Conservation (phyloP, 2,329 filamentous ascomycete species). For the Lasiodiplodia theobromae region DNA sequence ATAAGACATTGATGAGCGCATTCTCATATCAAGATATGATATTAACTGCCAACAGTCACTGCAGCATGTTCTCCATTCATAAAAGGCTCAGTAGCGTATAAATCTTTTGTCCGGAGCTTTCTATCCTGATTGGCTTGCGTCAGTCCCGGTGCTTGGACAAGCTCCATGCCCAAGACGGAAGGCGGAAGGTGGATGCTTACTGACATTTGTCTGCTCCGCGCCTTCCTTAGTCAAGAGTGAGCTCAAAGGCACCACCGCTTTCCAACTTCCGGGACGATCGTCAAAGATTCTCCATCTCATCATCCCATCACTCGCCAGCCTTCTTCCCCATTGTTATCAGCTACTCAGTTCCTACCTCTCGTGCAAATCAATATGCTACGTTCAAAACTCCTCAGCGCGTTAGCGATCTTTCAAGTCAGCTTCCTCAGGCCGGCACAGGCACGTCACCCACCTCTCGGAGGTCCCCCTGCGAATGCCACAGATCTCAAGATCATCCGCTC, state of each 20-base stretch:
- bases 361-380: not conserved
- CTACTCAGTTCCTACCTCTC: too few species aligned
- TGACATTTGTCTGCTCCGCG: not conserved
- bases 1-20: too few species aligned
- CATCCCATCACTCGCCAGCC: not conserved
- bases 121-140: not conserved
- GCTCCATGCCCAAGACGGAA: constrained; percentile 8
- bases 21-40: too few species aligned
- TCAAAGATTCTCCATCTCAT: too few species aligned
- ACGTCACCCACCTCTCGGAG: constrained; percentile 9
- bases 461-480: not conserved
- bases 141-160: not conserved
- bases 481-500: constrained; percentile 43
- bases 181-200: constrained; percentile 15
- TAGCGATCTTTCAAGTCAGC: not conserved
- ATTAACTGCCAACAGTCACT: too few species aligned
- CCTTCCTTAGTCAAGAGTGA: not conserved
- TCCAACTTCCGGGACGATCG: not conserved
- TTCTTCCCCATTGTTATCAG: too few species aligned
- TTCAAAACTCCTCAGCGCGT: not conserved
- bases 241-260: not conserved
- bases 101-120: too few species aligned
- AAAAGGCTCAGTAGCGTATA: too few species aligned
- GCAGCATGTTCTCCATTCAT: too few species aligned
- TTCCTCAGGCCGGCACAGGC: not conserved